These are phyloP conservation scores for Mycena crocata DNA, from an alignment of 768 basidiomycete genomes.

Conservation along the genomic window DNA sequence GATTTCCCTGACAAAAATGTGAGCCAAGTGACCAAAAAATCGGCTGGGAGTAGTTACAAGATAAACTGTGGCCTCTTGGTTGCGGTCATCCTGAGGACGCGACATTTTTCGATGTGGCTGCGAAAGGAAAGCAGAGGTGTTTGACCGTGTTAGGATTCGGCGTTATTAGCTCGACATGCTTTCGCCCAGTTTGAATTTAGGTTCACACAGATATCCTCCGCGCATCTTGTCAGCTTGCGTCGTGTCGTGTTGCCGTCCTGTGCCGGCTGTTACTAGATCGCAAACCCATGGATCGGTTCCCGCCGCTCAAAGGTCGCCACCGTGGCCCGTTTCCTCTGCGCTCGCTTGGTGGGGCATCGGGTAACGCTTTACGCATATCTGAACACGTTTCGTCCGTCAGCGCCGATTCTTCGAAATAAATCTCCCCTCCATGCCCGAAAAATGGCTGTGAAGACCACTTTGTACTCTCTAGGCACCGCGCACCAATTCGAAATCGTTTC, in stretches of 20 bases:
- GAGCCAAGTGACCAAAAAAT: constrained; percentile 9
- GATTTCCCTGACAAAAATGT: constrained; percentile 79
- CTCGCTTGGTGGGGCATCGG: background rate
- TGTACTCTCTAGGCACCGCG: background rate
- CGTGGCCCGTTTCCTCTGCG: background rate
- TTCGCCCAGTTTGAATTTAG: background rate
- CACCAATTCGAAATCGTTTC: background rate
- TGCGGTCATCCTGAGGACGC: constrained; percentile 87
- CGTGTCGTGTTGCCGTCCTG: background rate
- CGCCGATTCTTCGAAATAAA: background rate
- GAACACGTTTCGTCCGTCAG: background rate
- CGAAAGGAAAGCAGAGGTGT: constrained; percentile 7
- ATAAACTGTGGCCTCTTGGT: constrained; percentile 93
- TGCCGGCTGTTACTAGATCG: background rate
- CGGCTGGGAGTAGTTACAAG: constrained; percentile 57
- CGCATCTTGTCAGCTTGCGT: constrained; percentile 3
- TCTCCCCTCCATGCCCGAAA: no score
- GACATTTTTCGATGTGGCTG: constrained; percentile 57
- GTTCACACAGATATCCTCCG: no score
- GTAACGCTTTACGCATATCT: background rate
- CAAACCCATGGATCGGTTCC: background rate
- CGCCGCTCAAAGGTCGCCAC: constrained; percentile 18
- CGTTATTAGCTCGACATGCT: background rate
- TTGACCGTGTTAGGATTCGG: constrained; percentile 11
- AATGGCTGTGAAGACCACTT: no score